Evolutionary conservation across 2,329 filamentous ascomycete species (phyloP).

Genomic region (Periconia digitata): DNA sequence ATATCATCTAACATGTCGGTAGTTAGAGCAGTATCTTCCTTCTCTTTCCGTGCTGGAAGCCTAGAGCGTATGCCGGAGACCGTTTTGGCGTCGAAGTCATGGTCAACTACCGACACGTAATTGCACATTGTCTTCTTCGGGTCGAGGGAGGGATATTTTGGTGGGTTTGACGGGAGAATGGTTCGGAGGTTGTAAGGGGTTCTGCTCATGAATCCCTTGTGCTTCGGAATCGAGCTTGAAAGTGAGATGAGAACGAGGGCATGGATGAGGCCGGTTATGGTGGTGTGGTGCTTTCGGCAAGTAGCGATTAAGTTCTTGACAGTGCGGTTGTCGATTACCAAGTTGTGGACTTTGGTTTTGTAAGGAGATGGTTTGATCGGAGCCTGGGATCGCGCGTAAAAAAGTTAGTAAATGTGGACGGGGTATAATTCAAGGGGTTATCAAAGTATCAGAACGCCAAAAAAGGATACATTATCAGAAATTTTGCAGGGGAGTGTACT

Average conservation of each 20-base stretch:
- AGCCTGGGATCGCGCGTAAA: constrained; percentile 1
- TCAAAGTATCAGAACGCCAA: too few relatives aligned
- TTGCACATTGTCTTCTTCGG: constrained; percentile 18
- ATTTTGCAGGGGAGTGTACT: too few relatives aligned
- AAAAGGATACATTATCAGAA: too few relatives aligned
- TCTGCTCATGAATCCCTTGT: constrained; percentile 12
- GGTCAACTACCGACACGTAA: constrained; percentile 15
- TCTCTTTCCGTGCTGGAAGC: not conserved
- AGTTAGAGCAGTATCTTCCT: constrained; percentile 8
- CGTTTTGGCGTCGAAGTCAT: constrained; percentile 12
- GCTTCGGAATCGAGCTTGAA: constrained; percentile 6
- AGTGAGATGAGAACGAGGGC: constrained; percentile 14
- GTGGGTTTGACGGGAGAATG: constrained; percentile 9
- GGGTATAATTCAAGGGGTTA: too few relatives aligned
- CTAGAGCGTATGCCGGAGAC: constrained; percentile 9
- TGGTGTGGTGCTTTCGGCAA: constrained; percentile 15
- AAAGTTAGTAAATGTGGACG: too few relatives aligned
- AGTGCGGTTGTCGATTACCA: constrained; percentile 6
- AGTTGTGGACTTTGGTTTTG: constrained; percentile 14
- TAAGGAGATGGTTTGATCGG: constrained; percentile 12
- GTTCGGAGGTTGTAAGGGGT: constrained; percentile 17
- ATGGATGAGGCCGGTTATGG: constrained; percentile 16
- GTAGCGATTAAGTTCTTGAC: constrained; percentile 9
- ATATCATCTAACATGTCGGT: constrained; percentile 7
- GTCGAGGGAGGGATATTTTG: constrained; percentile 11